A percentile compares a stretch with the other conserved stretches of the same genome.
phyloP scores from a whole-genome alignment of 2,329 filamentous ascomycete species.

The Alternaria ethzedia region DNA sequence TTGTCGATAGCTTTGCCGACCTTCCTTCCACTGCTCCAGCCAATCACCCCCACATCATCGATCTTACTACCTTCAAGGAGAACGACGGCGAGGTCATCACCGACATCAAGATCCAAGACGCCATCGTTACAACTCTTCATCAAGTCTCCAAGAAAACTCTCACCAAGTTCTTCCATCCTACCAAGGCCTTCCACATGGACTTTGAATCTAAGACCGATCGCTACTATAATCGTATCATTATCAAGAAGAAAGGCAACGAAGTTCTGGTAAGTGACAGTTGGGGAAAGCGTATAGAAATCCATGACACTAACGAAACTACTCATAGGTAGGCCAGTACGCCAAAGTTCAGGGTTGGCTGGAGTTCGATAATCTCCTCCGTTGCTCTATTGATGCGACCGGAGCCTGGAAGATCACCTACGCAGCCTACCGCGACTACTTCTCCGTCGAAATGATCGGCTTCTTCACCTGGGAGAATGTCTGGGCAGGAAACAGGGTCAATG shows the following conservation, averaged over 20 bases:
- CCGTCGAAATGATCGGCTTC: too few relatives aligned
- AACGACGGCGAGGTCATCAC: neutral
- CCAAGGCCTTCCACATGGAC: neutral
- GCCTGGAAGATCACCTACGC: conserved; percentile 2
- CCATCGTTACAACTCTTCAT: neutral
- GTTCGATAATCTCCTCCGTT: conserved; percentile 5
- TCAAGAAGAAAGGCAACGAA: neutral
- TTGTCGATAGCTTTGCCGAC: neutral
- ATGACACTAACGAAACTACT: too few relatives aligned
- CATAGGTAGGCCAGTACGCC: neutral
- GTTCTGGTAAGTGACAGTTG: neutral
- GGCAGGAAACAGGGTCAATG: too few relatives aligned
- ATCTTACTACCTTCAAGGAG: neutral
- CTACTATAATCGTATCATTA: neutral
- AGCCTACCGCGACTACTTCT: conserved; percentile 1
- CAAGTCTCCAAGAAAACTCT: neutral
- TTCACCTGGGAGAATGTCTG: too few relatives aligned
- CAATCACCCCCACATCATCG: conserved; percentile 10
- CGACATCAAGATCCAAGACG: neutral
- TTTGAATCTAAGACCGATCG: neutral
- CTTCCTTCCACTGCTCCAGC: neutral
- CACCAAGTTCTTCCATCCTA: neutral
- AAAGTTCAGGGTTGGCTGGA: neutral
- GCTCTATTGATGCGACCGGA: neutral
- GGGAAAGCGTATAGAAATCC: neutral